phyloP scores from a whole-genome alignment of 768 basidiomycete species.

The Boletus subcaerulescens region DNA sequence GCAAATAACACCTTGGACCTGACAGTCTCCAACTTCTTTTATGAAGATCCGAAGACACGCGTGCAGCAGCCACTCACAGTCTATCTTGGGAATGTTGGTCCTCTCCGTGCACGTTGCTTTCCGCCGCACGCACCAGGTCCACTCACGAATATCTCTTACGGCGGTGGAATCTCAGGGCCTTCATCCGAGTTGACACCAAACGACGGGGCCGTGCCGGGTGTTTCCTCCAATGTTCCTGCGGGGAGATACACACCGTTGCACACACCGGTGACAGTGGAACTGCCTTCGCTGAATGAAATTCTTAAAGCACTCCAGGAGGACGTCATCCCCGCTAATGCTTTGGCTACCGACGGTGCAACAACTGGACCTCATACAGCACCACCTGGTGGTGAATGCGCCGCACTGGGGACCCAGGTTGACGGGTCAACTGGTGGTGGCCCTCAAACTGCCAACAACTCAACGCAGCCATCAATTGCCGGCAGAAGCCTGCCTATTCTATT shows the following conservation, averaged over 20 bases:
- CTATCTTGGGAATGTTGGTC: conserved; percentile 87
- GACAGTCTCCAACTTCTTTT: conserved; percentile 87
- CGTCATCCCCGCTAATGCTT: conserved; percentile 41
- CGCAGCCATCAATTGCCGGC: conserved; percentile 54
- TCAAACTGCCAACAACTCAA: conserved; percentile 27
- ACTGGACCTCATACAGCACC: conserved; percentile 36
- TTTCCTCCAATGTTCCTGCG: conserved; percentile 24
- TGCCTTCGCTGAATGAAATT: conserved; percentile 75
- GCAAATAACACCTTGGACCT: conserved; percentile 74
- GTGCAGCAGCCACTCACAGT: conserved; percentile 75
- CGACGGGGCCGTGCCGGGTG: conserved; percentile 19
- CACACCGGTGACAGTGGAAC: conserved; percentile 80
- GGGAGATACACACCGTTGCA: conserved; percentile 64
- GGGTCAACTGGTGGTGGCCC: conserved; percentile 22
- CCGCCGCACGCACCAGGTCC: conserved; percentile 70
- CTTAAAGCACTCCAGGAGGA: conserved; percentile 79
- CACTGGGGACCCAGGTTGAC: conserved; percentile 29
- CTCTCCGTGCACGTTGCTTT: conserved; percentile 74
- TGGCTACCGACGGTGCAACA: conserved; percentile 36
- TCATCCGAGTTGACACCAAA: conserved; percentile 30
- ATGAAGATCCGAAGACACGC: conserved; percentile 64
- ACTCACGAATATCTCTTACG: conserved; percentile 60
- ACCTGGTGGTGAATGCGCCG: conserved; percentile 20
- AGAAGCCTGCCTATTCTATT: conserved; percentile 77
- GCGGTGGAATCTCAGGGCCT: conserved; percentile 43